Evolutionary conservation across 805 yeast genomes (phyloP).

Genomic region (Nakazawaea siamensis): DNA sequence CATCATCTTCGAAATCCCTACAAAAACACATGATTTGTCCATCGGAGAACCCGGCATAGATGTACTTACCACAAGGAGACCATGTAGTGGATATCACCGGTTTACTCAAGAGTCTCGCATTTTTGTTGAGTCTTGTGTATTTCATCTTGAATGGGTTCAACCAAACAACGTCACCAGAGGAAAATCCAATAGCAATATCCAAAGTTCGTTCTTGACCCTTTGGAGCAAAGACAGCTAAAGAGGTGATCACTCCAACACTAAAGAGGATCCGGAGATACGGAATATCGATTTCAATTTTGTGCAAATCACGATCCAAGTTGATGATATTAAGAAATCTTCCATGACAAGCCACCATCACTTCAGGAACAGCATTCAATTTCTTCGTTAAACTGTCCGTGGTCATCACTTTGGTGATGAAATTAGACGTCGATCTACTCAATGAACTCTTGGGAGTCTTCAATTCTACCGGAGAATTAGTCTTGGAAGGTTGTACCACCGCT

Average conservation of each 20-base stretch:
- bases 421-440: slow-evolving; percentile 23
- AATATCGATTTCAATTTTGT: slow-evolving; percentile 30
- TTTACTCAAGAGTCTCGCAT: slow-evolving; percentile 31
- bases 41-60: slow-evolving; percentile 53
- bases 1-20: slow-evolving; percentile 40
- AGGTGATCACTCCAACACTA: slow-evolving; percentile 29
- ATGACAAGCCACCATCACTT: slow-evolving; percentile 36
- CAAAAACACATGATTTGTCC: slow-evolving; percentile 51
- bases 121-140: slow-evolving; percentile 45
- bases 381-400: slow-evolving; percentile 22
- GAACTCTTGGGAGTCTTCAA: slow-evolving; percentile 23
- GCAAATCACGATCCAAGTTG: slow-evolving; percentile 26
- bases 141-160: slow-evolving; percentile 42
- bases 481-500: slow-evolving; percentile 18
- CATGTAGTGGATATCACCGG: slow-evolving; percentile 39
- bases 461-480: background rate
- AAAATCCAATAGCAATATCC: slow-evolving; percentile 52
- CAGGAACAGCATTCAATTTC: slow-evolving; percentile 18
- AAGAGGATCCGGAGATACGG: slow-evolving; percentile 38
- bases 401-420: slow-evolving; percentile 24
- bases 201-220: slow-evolving; percentile 25
- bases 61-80: slow-evolving; percentile 37
- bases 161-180: slow-evolving; percentile 61
- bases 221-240: slow-evolving; percentile 23
- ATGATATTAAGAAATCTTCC: slow-evolving; percentile 42